Conservation (phyloP, 352 stramenopile species). For the Achlya hypogyna region DNA sequence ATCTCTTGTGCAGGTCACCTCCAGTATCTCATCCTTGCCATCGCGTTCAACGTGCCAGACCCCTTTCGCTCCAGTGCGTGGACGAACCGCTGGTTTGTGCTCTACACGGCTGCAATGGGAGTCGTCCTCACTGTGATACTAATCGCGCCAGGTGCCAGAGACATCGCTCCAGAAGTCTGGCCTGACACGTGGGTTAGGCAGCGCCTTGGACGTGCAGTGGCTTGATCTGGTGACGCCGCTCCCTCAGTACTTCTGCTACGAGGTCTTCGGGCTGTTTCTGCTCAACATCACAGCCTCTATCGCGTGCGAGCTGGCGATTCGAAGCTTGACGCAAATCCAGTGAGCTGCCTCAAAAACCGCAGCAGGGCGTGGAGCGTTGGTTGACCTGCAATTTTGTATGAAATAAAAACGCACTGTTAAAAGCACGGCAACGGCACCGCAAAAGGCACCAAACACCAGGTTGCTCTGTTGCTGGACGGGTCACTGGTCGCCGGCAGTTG, state of each 20-base stretch:
- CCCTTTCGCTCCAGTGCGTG: constrained; percentile 49
- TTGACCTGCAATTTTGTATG: no score
- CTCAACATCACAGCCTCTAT: neutral
- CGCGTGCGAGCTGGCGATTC: no score
- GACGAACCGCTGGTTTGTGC: constrained; percentile 40
- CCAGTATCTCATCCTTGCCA: constrained; percentile 64
- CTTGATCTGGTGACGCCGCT: neutral
- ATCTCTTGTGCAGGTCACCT: constrained; percentile 33
- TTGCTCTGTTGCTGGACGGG: no score
- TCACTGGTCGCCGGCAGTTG: no score
- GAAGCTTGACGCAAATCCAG: no score
- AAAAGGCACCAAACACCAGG: no score
- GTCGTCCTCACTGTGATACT: constrained; percentile 53
- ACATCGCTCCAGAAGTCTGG: neutral
- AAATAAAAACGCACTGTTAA: no score
- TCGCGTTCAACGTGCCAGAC: constrained; percentile 59
- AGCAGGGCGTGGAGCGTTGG: no score
- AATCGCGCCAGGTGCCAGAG: constrained; percentile 23
- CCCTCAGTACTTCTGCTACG: neutral
- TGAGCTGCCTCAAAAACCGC: no score
- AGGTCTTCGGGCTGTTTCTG: neutral
- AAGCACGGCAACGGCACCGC: no score
- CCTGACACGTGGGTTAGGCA: neutral
- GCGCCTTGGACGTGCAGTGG: neutral
- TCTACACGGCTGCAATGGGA: constrained; percentile 41